Percentiles rank a stretch among this genome's conserved stretches.
Evolutionary conservation across 2,329 filamentous ascomycete species (phyloP).

Genomic region (Lachnellula willkommii): DNA sequence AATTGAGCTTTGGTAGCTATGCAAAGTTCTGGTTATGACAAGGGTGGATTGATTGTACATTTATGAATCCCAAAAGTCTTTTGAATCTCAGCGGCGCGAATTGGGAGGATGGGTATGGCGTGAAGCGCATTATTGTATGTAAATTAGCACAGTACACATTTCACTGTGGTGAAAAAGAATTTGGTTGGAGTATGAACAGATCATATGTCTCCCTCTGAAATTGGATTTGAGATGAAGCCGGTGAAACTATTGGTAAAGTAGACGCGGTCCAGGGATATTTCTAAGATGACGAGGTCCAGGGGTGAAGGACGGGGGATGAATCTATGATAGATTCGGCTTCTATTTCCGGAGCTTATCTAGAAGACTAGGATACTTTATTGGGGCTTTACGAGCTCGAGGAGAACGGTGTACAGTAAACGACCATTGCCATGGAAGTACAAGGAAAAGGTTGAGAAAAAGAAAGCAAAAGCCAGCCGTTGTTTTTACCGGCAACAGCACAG

Average conservation of each 20-base stretch:
- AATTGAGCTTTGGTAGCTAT: not conserved
- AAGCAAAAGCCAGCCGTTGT: not conserved
- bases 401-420: not conserved
- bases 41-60: not conserved
- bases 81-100: not conserved
- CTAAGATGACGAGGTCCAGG: too few relatives aligned
- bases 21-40: too few relatives aligned
- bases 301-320: too few relatives aligned
- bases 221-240: not conserved
- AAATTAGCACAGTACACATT: not conserved
- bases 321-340: not conserved
- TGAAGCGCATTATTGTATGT: not conserved
- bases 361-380: too few relatives aligned
- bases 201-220: not conserved
- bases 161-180: not conserved
- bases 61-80: conserved; percentile 1
- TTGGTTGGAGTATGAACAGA: not conserved
- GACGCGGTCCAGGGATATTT: too few relatives aligned
- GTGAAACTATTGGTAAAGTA: too few relatives aligned
- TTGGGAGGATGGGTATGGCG: not conserved
- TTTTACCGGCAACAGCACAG: too few relatives aligned
- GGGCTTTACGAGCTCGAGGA: not conserved
- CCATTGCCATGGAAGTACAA: too few relatives aligned
- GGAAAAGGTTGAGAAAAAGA: too few relatives aligned
- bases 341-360: not conserved